A percentile compares a stretch with the other conserved stretches of the same genome.
Evolutionary conservation across 2,329 filamentous ascomycete species (phyloP).

Genomic region (Pseudocercospora macadamiae): DNA sequence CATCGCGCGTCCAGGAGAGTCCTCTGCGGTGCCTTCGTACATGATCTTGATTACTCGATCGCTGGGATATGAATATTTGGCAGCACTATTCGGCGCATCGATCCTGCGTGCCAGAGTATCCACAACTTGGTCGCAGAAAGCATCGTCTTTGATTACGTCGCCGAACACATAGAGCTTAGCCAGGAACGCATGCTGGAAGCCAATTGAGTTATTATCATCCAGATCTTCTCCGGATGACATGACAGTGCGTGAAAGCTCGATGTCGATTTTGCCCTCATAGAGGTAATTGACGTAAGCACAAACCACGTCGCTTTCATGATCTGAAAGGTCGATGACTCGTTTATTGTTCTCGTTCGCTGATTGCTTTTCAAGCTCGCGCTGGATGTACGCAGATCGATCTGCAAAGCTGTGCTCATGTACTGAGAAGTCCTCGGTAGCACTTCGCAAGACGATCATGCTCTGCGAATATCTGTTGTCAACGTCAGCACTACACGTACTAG

Average conservation of each 20-base stretch:
- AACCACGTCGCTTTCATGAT: slow-evolving; percentile 13
- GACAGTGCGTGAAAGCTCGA: not conserved
- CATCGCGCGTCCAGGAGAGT: too few species aligned
- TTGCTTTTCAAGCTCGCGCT: not conserved
- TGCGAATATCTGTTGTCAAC: not conserved
- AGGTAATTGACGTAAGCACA: slow-evolving; percentile 10
- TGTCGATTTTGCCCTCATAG: slow-evolving; percentile 2
- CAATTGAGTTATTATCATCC: not conserved
- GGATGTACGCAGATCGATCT: not conserved
- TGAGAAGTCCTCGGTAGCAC: not conserved
- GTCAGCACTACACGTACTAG: not conserved
- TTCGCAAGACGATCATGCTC: not conserved
- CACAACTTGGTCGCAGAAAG: too few species aligned
- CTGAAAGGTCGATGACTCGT: not conserved
- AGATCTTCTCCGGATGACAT: not conserved
- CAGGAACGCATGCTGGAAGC: not conserved
- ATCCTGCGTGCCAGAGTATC: too few species aligned
- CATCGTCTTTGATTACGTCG: slow-evolving; percentile 9
- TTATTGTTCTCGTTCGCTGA: not conserved
- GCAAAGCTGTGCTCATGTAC: slow-evolving; percentile 1
- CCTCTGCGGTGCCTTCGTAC: too few species aligned
- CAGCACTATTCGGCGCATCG: too few species aligned
- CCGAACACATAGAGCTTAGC: slow-evolving; percentile 1
- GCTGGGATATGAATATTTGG: too few species aligned
- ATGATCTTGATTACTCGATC: too few species aligned